Percentiles rank a stretch among this genome's conserved stretches.
Conservation (phyloP, 257 asterid species). For the Solanum dulcamara region DNA sequence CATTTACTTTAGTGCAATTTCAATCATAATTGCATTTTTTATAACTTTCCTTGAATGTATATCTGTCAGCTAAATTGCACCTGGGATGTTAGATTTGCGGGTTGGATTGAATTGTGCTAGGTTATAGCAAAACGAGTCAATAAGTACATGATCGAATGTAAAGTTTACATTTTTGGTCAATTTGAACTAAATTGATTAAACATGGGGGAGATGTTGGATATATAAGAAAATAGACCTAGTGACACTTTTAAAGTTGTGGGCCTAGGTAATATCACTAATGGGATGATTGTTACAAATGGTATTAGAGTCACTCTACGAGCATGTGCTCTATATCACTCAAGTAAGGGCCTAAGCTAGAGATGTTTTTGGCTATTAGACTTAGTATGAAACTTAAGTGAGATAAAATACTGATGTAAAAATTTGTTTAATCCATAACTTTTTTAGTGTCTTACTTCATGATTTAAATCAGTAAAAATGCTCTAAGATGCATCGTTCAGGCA, state of each 20-base stretch:
- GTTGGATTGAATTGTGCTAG: not conserved
- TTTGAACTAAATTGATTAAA: not conserved
- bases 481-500: not conserved
- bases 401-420: not conserved
- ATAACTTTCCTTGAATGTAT: not conserved
- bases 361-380: not conserved
- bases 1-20: not conserved
- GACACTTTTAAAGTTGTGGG: not conserved
- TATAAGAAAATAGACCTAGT: not conserved
- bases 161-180: not conserved
- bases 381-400: not conserved
- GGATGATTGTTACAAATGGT: not conserved
- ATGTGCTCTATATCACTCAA: not conserved
- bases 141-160: not conserved
- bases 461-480: not conserved
- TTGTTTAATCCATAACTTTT: not conserved
- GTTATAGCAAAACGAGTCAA: not conserved
- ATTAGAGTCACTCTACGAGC: not conserved
- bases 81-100: not conserved
- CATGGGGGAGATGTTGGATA: not conserved
- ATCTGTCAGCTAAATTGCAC: not conserved
- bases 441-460: not conserved
- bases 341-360: no score
- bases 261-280: not conserved
- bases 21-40: not conserved